Evolutionary conservation across 306 rosid genomes (phyloP).

Genomic region (Begonia loranthoides): DNA sequence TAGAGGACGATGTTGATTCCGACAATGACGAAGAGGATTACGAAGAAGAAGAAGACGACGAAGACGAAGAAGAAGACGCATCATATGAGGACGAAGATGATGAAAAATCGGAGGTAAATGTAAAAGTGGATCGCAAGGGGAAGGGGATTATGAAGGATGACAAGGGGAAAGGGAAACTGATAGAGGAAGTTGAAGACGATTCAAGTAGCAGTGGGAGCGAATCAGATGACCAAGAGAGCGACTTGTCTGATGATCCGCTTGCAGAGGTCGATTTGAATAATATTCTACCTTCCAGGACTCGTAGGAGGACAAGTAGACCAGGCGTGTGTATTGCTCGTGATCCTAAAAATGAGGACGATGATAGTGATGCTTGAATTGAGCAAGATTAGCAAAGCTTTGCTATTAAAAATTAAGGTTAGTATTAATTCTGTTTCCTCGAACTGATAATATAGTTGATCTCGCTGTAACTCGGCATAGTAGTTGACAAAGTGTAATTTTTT

Average conservation of each 20-base stretch:
- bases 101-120: constrained; percentile 25
- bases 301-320: constrained; percentile 43
- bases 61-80: constrained; percentile 9
- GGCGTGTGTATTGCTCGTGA: constrained; percentile 55
- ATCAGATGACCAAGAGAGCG: constrained; percentile 44
- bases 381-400: constrained; percentile 37
- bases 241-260: constrained; percentile 73
- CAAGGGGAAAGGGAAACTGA: constrained; percentile 79
- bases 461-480: too few species aligned
- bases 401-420: constrained; percentile 3
- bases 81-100: constrained; percentile 16
- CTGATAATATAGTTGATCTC: too few species aligned
- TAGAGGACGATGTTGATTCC: constrained; percentile 5
- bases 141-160: constrained; percentile 47
- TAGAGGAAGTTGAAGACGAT: constrained; percentile 41
- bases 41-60: background rate
- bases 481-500: too few species aligned
- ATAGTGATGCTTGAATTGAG: constrained; percentile 31
- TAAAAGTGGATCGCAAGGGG: constrained; percentile 55
- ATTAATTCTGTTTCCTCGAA: too few species aligned
- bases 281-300: constrained; percentile 85
- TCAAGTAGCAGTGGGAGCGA: constrained; percentile 37
- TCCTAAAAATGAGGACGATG: constrained; percentile 19
- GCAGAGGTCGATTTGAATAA: constrained; percentile 89
- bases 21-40: constrained; percentile 15